phyloP scores from a whole-genome alignment of 768 basidiomycete species.

The Stropharia rugosoannulata region DNA sequence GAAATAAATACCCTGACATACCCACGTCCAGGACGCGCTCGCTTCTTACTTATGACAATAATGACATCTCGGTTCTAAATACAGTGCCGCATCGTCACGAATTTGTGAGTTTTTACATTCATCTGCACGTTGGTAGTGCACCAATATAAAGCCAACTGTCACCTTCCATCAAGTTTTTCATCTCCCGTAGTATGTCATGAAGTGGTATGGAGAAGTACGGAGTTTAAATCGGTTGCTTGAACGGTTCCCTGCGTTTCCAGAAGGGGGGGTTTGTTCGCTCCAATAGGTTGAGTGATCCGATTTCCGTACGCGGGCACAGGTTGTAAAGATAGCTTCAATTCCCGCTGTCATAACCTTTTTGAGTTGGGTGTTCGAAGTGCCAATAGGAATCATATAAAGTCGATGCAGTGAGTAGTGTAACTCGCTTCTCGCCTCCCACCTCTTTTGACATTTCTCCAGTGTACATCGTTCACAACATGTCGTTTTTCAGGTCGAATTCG shows the following conservation, averaged over 20 bases:
- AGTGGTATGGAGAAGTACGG: no score
- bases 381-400: neutral
- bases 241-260: neutral
- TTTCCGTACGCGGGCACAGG: neutral
- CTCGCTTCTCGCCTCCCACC: neutral
- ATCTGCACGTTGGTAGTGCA: no score
- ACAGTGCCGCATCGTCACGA: no score
- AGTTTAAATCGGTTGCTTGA: neutral
- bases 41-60: no score
- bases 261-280: slow-evolving; percentile 3
- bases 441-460: neutral
- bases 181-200: neutral
- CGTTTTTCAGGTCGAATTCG: neutral
- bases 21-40: no score
- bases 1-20: no score
- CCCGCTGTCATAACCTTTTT: slow-evolving; percentile 1
- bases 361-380: neutral
- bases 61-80: no score
- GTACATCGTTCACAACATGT: slow-evolving; percentile 4
- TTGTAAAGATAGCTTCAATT: neutral
- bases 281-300: neutral
- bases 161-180: neutral
- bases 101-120: no score
- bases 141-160: no score
- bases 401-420: neutral